These are phyloP conservation scores for Aegle marmelos DNA, from an alignment of 345 rosid species.

Conservation along the genomic window DNA sequence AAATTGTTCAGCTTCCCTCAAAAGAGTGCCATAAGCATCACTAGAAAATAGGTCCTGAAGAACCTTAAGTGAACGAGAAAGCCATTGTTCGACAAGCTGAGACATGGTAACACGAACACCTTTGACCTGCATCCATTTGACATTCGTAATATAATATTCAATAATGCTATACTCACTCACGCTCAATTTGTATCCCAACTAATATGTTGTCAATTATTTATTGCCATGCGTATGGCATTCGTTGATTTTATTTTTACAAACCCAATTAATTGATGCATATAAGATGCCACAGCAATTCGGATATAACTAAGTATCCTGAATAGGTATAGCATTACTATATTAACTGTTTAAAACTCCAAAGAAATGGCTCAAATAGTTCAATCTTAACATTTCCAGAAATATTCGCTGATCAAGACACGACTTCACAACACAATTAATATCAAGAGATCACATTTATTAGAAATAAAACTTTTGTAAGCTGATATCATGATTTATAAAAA, in stretches of 20 bases:
- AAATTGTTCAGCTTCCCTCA: slow-evolving; percentile 93
- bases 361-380: neutral
- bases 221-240: no score
- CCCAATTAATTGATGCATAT: no score
- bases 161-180: neutral
- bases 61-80: slow-evolving; percentile 41
- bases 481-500: neutral
- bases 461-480: neutral
- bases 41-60: slow-evolving; percentile 46
- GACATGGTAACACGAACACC: slow-evolving; percentile 43
- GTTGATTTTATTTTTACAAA: no score
- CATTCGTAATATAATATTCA: neutral
- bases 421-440: neutral
- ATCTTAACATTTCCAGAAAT: neutral
- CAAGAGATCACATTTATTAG: neutral
- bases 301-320: no score
- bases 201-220: no score
- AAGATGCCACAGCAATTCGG: no score
- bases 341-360: neutral
- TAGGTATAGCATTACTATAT: no score
- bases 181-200: no score
- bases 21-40: slow-evolving; percentile 42
- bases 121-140: slow-evolving; percentile 44
- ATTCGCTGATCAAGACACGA: neutral
- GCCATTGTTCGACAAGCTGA: slow-evolving; percentile 81